Conservation (phyloP, 495 filamentous ascomycete species). For the Amniculicola lignicola region DNA sequence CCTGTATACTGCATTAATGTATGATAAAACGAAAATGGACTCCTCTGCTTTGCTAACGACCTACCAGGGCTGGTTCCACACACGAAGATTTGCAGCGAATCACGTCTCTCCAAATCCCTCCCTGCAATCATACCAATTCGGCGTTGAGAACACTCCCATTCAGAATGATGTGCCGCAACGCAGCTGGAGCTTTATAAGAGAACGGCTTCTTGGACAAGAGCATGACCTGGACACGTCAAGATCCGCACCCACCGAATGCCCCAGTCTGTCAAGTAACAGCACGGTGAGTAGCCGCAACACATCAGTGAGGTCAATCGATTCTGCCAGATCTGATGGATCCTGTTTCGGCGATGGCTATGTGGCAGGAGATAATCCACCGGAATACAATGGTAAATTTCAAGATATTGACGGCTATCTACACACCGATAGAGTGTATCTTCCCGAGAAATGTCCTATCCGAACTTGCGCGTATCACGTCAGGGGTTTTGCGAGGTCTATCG, state of each 20-base stretch:
- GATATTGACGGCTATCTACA: conserved; percentile 19
- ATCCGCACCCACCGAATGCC: neutral
- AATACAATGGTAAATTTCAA: conserved; percentile 3
- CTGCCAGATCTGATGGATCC: neutral
- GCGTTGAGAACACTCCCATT: too few species aligned
- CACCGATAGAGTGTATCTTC: conserved; percentile 8
- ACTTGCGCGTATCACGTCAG: conserved; percentile 28
- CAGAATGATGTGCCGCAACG: too few species aligned
- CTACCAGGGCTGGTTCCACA: too few species aligned
- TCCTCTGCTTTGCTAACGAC: too few species aligned
- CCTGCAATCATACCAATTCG: too few species aligned
- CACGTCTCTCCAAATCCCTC: too few species aligned
- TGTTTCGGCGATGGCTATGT: neutral
- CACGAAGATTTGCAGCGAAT: too few species aligned
- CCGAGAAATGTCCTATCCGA: conserved; percentile 26
- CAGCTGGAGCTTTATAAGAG: conserved; percentile 14
- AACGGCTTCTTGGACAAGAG: too few species aligned
- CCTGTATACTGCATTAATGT: too few species aligned
- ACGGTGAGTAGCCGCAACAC: conserved; percentile 19
- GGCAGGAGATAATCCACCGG: neutral
- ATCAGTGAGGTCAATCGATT: conserved; percentile 15
- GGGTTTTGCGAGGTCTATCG: conserved; percentile 17
- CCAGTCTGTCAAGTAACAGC: conserved; percentile 17
- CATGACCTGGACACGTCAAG: neutral
- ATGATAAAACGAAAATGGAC: too few species aligned